phyloP scores from a whole-genome alignment of 2,329 filamentous ascomycete species.

The Penicillium griseofulvum region DNA sequence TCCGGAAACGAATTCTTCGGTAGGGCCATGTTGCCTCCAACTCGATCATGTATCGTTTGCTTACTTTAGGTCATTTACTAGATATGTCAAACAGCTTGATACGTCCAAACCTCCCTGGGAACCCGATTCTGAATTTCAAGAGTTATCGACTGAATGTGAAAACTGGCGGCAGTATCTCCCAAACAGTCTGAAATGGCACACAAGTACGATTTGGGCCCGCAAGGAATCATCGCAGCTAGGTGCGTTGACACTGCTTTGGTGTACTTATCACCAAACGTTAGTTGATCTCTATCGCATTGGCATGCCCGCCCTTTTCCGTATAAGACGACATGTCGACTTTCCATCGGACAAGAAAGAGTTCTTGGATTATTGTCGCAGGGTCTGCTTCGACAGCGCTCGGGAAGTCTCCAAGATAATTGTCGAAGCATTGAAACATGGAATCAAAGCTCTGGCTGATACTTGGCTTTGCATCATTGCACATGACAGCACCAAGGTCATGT shows the following conservation, averaged over 20 bases:
- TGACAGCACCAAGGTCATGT: slow-evolving; percentile 49
- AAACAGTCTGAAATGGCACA: slow-evolving; percentile 46
- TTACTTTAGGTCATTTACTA: not conserved
- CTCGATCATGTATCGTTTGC: not conserved
- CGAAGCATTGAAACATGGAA: slow-evolving; percentile 42
- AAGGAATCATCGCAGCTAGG: slow-evolving; percentile 50
- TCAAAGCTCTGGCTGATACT: slow-evolving; percentile 44
- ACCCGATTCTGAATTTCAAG: slow-evolving; percentile 45
- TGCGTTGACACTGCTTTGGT: slow-evolving; percentile 47
- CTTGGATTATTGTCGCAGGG: slow-evolving; percentile 12
- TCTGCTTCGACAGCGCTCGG: slow-evolving; percentile 14
- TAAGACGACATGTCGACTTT: slow-evolving; percentile 31
- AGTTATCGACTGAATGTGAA: slow-evolving; percentile 42
- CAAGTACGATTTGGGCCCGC: slow-evolving; percentile 48
- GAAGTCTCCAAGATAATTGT: slow-evolving; percentile 12
- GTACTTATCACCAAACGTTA: slow-evolving; percentile 49
- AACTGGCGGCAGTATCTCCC: slow-evolving; percentile 46
- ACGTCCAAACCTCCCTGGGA: slow-evolving; percentile 45
- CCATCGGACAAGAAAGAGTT: slow-evolving; percentile 13
- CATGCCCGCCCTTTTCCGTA: slow-evolving; percentile 47
- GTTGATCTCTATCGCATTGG: slow-evolving; percentile 49
- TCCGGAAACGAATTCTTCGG: slow-evolving; percentile 15
- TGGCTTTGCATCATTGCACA: slow-evolving; percentile 48
- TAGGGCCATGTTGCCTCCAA: not conserved
- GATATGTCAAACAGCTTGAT: slow-evolving; percentile 46